These are phyloP conservation scores for Iberis amara DNA, from an alignment of 441 rosid species.

Conservation along the genomic window DNA sequence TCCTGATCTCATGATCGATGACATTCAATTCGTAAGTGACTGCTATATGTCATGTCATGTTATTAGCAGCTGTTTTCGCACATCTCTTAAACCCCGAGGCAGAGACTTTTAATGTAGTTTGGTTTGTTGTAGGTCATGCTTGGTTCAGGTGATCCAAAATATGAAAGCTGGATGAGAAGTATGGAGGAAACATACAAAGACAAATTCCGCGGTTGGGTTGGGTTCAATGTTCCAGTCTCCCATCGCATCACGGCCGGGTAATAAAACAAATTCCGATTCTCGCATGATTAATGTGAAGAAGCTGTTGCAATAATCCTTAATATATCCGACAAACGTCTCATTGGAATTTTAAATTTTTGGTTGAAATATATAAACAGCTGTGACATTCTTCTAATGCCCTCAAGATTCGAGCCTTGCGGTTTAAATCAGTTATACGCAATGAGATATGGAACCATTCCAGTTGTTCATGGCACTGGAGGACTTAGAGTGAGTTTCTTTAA, in stretches of 20 bases:
- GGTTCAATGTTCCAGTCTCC: constrained; percentile 83
- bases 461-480: constrained; percentile 92
- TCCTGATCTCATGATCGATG: constrained; percentile 74
- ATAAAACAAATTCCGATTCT: neutral
- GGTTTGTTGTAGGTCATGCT: constrained; percentile 70
- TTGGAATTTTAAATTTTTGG: neutral
- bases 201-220: constrained; percentile 95
- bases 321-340: constrained; percentile 16
- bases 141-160: constrained; percentile 76
- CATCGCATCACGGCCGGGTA: constrained; percentile 97
- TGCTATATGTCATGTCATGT: neutral
- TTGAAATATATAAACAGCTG: constrained; percentile 43
- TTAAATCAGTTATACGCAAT: constrained; percentile 91
- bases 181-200: constrained; percentile 59
- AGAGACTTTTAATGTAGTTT: neutral
- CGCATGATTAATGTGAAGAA: constrained; percentile 1
- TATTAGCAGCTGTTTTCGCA: constrained; percentile 8
- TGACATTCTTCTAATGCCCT: constrained; percentile 93
- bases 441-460: constrained; percentile 89
- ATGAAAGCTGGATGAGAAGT: constrained; percentile 80
- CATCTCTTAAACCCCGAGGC: neutral
- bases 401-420: constrained; percentile 96
- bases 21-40: constrained; percentile 79
- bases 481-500: constrained; percentile 59
- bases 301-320: too few species aligned